phyloP scores from a whole-genome alignment of 1,139 yeast genomes.

The Taphrina betulina region DNA sequence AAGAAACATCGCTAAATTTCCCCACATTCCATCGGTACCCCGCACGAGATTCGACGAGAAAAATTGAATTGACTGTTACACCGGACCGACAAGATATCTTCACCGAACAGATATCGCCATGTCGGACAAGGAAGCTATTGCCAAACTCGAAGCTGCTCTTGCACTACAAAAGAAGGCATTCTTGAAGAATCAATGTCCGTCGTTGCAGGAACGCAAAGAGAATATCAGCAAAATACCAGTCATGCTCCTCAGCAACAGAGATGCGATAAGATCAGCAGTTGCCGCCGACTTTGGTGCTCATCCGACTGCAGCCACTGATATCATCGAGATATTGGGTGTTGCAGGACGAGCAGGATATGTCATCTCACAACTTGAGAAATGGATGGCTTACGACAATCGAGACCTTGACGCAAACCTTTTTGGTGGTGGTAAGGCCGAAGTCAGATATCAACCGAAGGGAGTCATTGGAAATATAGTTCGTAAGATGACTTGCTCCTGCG shows the following conservation, averaged over 20 bases:
- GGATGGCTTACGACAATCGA: neutral
- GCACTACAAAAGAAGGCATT: constrained; percentile 11
- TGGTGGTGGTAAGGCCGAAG: constrained; percentile 3
- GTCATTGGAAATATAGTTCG: neutral
- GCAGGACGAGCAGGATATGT: constrained; percentile 10
- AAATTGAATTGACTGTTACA: too few species aligned
- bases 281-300: constrained; percentile 4
- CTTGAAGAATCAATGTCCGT: constrained; percentile 6
- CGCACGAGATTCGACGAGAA: too few species aligned
- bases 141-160: neutral
- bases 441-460: constrained; percentile 7
- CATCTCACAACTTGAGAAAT: constrained; percentile 6
- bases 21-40: too few species aligned
- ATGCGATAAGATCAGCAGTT: constrained; percentile 4
- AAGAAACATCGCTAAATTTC: too few species aligned
- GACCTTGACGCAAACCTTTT: constrained; percentile 5
- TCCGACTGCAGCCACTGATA: constrained; percentile 3
- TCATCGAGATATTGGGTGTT: constrained; percentile 7
- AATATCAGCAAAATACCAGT: constrained; percentile 10
- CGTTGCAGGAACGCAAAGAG: constrained; percentile 3
- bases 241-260: constrained; percentile 5
- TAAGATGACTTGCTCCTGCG: too few species aligned
- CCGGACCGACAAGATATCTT: too few species aligned
- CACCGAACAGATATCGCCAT: too few species aligned
- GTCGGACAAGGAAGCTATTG: constrained; percentile 5